Base-by-base conservation (phyloP, 345 rosid genomes). In the Turritis glabra region DNA sequence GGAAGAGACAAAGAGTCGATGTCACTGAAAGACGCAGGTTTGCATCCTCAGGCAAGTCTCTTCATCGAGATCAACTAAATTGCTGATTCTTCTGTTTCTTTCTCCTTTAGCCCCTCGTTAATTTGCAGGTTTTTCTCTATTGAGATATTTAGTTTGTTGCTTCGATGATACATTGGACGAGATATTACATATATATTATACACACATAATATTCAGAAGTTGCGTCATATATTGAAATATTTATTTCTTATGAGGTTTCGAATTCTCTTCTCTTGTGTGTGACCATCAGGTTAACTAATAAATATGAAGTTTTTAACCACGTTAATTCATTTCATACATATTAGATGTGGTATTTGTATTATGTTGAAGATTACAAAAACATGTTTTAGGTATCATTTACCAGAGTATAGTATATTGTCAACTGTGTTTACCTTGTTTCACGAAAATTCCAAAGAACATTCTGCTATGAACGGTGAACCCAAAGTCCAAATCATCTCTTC, bases 21-120 rank as follows among this genome's bases (percentile, higher is more conserved):
- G 81, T 76, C 92, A 33, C 70, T 96, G 63, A 87, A 92, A 79
- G 98, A 92, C 38, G 88, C 95, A 21, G 98, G 99, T 65, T 84
- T 96, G 82, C 92, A 96, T 86, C 99, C 99, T 70, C 98, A 92
- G 81, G 99, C 95, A 62, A 90, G 98, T 82, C 98, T 96, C 73
- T 96, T 92, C 65, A 93, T 96, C 75, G 98, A 96, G 93, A 78
- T 87, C 64, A 87, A 85, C 87, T 88, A 85, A 64, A 1, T 1
- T 7, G 26, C 32, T 52, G 43, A 61, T 33, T 62, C 57, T 53
- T 54, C 62, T 13, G 21, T 29, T 71, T 64, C 54, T 12, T 46
- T 53, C 15, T 46, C 32, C 41, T 27, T 44, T 60, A 41, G 64
- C 37, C 27, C 23, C 35, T 17, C 37, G 5, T 33, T 48, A 18